Conservation (phyloP, 179 eudicot genomes). For the Vitellaria paradoxa region DNA sequence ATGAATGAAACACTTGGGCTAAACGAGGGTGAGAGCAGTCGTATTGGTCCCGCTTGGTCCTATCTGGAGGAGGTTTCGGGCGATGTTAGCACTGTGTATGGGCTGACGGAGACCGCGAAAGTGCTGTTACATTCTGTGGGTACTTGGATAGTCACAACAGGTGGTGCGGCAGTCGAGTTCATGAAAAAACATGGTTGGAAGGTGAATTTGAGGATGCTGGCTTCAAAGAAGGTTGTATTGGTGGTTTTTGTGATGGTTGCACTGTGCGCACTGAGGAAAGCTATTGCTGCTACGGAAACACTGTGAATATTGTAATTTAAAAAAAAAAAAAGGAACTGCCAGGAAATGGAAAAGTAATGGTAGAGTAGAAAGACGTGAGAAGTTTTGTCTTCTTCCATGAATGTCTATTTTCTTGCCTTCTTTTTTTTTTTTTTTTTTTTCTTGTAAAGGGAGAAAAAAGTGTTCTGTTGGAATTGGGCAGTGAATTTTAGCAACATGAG, state of each 20-base stretch:
- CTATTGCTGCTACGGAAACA: conserved; percentile 34
- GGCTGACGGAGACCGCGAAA: conserved; percentile 44
- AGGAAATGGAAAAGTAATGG: not conserved
- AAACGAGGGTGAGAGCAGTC: conserved; percentile 30
- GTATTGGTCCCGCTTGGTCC: conserved; percentile 34
- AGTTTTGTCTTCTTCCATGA: not conserved
- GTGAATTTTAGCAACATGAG: not conserved
- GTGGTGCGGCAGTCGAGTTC: conserved; percentile 31
- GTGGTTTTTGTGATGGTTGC: conserved; percentile 35
- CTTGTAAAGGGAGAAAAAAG: no score
- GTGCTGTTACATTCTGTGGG: conserved; percentile 34
- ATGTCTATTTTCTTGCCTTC: no score
- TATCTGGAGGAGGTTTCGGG: conserved; percentile 53
- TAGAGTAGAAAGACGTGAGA: not conserved
- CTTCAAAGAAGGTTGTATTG: conserved; percentile 76
- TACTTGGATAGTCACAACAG: conserved; percentile 36
- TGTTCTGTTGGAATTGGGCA: conserved; percentile 8
- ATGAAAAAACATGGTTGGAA: conserved; percentile 71
- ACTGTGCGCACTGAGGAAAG: conserved; percentile 28
- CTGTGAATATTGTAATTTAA: conserved; percentile 10
- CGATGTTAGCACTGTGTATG: conserved; percentile 38
- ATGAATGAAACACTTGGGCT: conserved; percentile 66
- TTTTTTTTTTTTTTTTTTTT: no score
- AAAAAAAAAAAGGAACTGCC: not conserved
- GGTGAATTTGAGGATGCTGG: conserved; percentile 78